These are phyloP conservation scores for Pseudisothecium myosuroides DNA, from an alignment of 225 moss, liverwort and hornwort genomes.

Conservation along the genomic window DNA sequence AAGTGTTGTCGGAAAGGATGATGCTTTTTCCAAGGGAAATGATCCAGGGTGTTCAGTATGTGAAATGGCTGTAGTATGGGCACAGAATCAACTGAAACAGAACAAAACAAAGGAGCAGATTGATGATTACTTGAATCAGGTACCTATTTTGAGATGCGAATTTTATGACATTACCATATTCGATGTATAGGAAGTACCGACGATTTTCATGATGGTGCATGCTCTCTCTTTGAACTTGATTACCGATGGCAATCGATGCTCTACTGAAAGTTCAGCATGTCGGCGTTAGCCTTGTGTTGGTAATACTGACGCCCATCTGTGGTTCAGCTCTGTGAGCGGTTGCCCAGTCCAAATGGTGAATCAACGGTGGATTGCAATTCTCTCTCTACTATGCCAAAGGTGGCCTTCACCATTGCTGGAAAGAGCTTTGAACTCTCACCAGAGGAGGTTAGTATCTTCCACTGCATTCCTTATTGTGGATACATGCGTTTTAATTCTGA, in stretches of 20 bases:
- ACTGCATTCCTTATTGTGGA: background rate
- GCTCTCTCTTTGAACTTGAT: background rate
- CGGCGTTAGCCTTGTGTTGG: background rate
- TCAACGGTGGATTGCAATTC: conserved; percentile 63
- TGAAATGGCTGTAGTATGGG: conserved; percentile 97
- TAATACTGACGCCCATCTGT: background rate
- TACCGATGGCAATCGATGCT: background rate
- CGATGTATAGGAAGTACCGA: background rate
- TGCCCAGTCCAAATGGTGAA: conserved; percentile 88
- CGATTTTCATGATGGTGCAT: background rate
- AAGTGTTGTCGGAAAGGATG: conserved; percentile 57
- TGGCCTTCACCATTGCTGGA: conserved; percentile 66
- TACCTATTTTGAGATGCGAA: background rate
- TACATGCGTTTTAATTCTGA: background rate
- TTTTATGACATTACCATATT: no score
- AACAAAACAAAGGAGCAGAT: conserved; percentile 76
- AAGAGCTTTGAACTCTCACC: conserved; percentile 64
- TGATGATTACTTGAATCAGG: conserved; percentile 58
- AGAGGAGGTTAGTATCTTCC: conserved; percentile 44
- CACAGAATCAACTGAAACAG: conserved; percentile 73
- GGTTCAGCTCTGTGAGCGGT: conserved; percentile 69
- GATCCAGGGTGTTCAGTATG: conserved; percentile 76
- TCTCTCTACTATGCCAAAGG: conserved; percentile 60
- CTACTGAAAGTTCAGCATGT: background rate
- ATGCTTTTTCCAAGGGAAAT: background rate